Conservation (phyloP, 805 yeast genomes). For the Spathaspora sp. region DNA sequence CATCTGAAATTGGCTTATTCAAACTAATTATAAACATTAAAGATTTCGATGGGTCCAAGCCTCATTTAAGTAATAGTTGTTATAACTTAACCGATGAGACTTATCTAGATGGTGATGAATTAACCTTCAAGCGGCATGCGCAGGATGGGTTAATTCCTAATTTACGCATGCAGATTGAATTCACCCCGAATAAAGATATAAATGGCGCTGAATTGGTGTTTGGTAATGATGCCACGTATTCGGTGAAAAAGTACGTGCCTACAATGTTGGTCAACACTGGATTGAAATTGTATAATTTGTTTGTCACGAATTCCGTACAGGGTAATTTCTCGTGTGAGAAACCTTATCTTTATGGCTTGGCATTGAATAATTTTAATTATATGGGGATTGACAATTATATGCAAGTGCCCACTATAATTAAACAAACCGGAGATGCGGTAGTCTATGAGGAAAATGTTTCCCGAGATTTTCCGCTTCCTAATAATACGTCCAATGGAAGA, state of each 20-base stretch:
- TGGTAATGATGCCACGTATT: constrained; percentile 66
- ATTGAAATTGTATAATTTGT: constrained; percentile 50
- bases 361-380: constrained; percentile 52
- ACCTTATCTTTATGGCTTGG: constrained; percentile 64
- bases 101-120: constrained; percentile 19
- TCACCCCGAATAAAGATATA: constrained; percentile 42
- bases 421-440: constrained; percentile 2
- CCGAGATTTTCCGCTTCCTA: constrained; percentile 23
- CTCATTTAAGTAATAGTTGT: constrained; percentile 31
- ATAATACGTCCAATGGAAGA: constrained; percentile 28
- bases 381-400: constrained; percentile 25
- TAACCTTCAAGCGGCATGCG: constrained; percentile 6
- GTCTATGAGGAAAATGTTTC: constrained; percentile 23
- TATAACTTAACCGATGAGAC: constrained; percentile 26
- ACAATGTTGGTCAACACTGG: constrained; percentile 46
- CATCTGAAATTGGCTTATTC: constrained; percentile 36
- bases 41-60: constrained; percentile 43
- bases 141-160: constrained; percentile 19
- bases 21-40: constrained; percentile 40
- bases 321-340: constrained; percentile 59
- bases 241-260: constrained; percentile 57
- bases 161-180: constrained; percentile 29
- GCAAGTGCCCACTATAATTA: not conserved
- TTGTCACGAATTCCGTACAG: constrained; percentile 60
- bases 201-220: constrained; percentile 53